Conservation (phyloP, 495 filamentous ascomycete genomes). For the Penicilliopsis zonata region DNA sequence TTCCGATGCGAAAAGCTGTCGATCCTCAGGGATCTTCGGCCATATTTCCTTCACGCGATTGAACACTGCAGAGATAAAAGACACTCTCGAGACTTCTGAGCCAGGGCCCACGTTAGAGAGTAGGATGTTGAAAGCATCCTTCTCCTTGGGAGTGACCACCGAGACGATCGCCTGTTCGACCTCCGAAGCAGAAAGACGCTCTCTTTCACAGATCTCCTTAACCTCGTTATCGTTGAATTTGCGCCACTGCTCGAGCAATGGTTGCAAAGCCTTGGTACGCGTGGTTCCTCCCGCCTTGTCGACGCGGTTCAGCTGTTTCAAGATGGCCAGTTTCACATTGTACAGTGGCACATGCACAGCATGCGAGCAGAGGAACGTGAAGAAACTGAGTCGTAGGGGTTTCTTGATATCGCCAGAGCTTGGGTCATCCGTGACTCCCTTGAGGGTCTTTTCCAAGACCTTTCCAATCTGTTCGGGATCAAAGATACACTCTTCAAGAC, state of each 20-base stretch:
- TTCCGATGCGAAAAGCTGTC: constrained; percentile 44
- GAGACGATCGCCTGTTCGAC: constrained; percentile 48
- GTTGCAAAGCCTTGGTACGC: constrained; percentile 57
- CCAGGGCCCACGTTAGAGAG: constrained; percentile 36
- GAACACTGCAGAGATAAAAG: constrained; percentile 49
- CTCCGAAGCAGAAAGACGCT: constrained; percentile 46
- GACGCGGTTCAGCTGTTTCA: constrained; percentile 57
- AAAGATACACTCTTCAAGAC: constrained; percentile 70
- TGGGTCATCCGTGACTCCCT: constrained; percentile 27
- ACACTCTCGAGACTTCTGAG: constrained; percentile 28
- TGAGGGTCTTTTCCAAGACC: constrained; percentile 44
- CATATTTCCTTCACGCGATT: constrained; percentile 55
- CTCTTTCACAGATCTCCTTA: constrained; percentile 33
- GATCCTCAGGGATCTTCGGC: constrained; percentile 53
- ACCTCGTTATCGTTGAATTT: constrained; percentile 29
- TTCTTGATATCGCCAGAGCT: constrained; percentile 50
- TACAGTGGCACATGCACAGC: constrained; percentile 52
- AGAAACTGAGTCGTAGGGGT: constrained; percentile 46
- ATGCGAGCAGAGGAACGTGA: constrained; percentile 68
- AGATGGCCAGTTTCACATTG: constrained; percentile 52
- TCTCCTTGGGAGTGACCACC: constrained; percentile 54
- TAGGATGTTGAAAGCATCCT: constrained; percentile 51
- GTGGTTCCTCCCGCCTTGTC: constrained; percentile 55
- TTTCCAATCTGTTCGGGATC: constrained; percentile 53
- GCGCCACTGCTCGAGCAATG: constrained; percentile 55